Base-by-base conservation (phyloP, 768 basidiomycete species). In the Agrocybe praecox region DNA sequence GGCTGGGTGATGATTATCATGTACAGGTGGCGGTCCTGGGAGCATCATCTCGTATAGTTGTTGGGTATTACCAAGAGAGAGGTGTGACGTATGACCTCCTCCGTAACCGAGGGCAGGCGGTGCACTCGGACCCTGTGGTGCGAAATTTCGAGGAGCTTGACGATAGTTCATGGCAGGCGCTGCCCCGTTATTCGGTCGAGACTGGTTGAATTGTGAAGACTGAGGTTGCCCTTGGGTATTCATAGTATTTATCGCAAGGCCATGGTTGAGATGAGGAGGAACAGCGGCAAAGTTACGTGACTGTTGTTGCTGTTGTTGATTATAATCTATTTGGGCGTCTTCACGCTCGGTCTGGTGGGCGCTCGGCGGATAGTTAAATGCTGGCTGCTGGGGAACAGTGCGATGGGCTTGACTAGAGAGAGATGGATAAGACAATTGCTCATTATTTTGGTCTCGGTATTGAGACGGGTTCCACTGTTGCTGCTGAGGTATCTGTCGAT, bases 31-130 rank as follows among this genome's bases (percentile, higher is more conserved):
- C n/a, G 78, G 72, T 23, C 75, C 80, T 42, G 83, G 82, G 47
- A 85, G 73, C 82, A 92, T 89, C 87, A 90, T 89, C 65, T 91
- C 89, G 64, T 91, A 92, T 52, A 91, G 65, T 64, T 90, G 89
- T 63, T 91, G 90, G 24, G 89, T 81, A 65, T 82, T 89, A 56
- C 86, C 88, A 52, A 91, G 74, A 11, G 89, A 86, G 53, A 90
- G 79, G 60, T 89, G 87, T 15, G 86, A 75, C n/a, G 84, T 80
- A 64, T 88, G 75, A 42, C 72, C 72, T n/a, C 72, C 72, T 22
- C 78, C 69, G 65, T 86, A 88, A 55, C 74, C 77, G 60, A 88
- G 75, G 52, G 77, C 73, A 12, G 81, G 77, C 14, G 84, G 81
- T 40, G 36, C 36, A 53, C 76, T 85, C 10, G 83, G 79, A 40